Percentiles rank a stretch among this genome's conserved stretches.
These are phyloP conservation scores for Solanum dulcamara DNA, from an alignment of 257 asterid genomes.

Conservation along the genomic window DNA sequence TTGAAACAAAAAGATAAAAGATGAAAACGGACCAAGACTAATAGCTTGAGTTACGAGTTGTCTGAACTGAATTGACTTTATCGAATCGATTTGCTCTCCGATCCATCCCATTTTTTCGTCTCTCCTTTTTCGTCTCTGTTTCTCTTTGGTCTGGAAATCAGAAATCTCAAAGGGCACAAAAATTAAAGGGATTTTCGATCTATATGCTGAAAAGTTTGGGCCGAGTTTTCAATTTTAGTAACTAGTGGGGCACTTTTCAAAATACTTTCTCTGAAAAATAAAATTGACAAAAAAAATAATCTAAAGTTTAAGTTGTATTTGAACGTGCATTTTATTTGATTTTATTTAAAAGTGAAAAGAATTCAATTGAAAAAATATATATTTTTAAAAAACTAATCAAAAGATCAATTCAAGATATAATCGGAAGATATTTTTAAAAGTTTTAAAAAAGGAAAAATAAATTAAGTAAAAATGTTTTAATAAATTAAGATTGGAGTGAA, in stretches of 20 bases:
- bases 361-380: no score
- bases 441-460: no score
- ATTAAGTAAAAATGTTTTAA: accelerated
- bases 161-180: neutral
- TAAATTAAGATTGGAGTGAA: neutral
- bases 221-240: neutral
- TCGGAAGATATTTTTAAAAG: no score
- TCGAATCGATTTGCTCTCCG: slow-evolving; percentile 86
- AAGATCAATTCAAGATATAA: no score
- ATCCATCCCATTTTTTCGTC: slow-evolving; percentile 72
- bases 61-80: slow-evolving; percentile 75
- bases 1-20: neutral
- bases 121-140: neutral
- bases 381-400: no score
- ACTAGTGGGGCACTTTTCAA: neutral
- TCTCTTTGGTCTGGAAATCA: neutral
- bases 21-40: slow-evolving; percentile 58
- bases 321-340: neutral
- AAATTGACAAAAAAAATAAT: no score
- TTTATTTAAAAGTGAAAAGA: no score
- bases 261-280: neutral
- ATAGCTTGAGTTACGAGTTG: slow-evolving; percentile 76
- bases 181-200: neutral
- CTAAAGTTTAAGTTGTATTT: neutral
- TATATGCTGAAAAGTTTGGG: neutral